phyloP scores from a whole-genome alignment of 148 eudicot species.

The Fallopia convolvulus region DNA sequence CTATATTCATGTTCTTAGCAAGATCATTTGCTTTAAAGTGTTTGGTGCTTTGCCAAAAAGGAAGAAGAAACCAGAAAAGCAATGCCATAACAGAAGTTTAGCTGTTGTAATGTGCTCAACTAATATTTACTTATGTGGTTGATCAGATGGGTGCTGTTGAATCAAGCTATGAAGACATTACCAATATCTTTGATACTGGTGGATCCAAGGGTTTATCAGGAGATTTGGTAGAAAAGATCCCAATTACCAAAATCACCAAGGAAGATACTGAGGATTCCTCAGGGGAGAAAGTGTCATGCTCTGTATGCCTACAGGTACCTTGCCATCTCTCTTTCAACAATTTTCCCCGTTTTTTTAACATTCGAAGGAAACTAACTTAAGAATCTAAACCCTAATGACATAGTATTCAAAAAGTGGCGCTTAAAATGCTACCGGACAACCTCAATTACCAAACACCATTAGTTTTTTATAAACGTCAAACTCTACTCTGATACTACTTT shows the following conservation, averaged over 20 bases:
- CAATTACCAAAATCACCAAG: conserved; percentile 65
- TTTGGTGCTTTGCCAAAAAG: neutral
- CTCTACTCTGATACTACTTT: too few species aligned
- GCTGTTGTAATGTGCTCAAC: neutral
- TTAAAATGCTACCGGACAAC: too few species aligned
- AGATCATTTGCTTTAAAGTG: neutral
- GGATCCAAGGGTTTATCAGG: conserved; percentile 76
- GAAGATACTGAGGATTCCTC: conserved; percentile 59
- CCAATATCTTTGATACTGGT: conserved; percentile 71
- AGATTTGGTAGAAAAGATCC: conserved; percentile 79
- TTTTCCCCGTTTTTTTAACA: neutral
- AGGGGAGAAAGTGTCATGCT: conserved; percentile 80
- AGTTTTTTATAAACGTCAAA: too few species aligned
- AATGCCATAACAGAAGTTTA: neutral
- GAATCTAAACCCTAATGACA: too few species aligned
- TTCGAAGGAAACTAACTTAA: too few species aligned
- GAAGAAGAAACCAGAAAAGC: too few species aligned
- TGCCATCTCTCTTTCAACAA: neutral
- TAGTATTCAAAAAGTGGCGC: too few species aligned
- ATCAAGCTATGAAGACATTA: conserved; percentile 59
- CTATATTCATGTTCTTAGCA: neutral
- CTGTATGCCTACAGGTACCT: conserved; percentile 91
- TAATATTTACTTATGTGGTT: neutral
- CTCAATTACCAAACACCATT: too few species aligned
- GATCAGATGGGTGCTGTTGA: conserved; percentile 95